Evolutionary conservation across 2,329 filamentous ascomycete genomes (phyloP), one percentile per base, ranked within the genome.

Genomic region (Botryosphaeria dothidea): DNA sequence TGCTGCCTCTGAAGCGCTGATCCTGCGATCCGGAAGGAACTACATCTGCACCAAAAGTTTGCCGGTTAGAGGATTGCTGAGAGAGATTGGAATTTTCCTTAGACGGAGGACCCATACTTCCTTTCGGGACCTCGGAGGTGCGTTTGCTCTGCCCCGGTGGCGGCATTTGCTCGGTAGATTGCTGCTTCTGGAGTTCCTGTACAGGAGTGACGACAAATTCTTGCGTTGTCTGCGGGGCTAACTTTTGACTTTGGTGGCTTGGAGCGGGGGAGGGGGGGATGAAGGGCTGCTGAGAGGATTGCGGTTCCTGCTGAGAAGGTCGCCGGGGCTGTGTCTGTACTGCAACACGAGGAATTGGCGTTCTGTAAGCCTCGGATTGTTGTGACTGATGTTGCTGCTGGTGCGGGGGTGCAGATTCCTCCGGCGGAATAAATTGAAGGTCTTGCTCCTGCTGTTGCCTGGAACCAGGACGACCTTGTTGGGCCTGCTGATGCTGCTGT

Each of bases 11-110:
- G 67, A 78, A 80, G 57, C 78, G 78, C 67, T 80, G 77, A 2
- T 78, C 78, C 72, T 82, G 80, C 61, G 79, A 77, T 67, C 74
- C 73, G 72, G 77, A 73, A 67, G 80, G 79, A 31, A 81, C 79
- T 64, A 80, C 77, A 67, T 80, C 79, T 70, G 80, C 74, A 65
- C 76, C 79, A 73, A 81, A 83, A 51, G 78, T 75, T 66, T 78
- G 72, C n/a, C 41, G 62, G 41, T 54, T 54, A 25, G 52, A 38
- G 2, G 38, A 8, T 46, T 60, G 56, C n/a, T 46, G 56, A n/a
- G 38, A 4, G 27, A 60, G 38, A 21, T 34, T 46, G 38, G 56
- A 46, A 25, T 29, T 46, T 38, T 62, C 61, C 27, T 36, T 63
- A n/a, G 61, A 60, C 2, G 56, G 38, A 23, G 56, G 41, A 6